Evolutionary conservation across 805 yeast genomes (phyloP), one percentile per base, ranked within the genome.

Genomic region (Sugiyamaella valdiviana): DNA sequence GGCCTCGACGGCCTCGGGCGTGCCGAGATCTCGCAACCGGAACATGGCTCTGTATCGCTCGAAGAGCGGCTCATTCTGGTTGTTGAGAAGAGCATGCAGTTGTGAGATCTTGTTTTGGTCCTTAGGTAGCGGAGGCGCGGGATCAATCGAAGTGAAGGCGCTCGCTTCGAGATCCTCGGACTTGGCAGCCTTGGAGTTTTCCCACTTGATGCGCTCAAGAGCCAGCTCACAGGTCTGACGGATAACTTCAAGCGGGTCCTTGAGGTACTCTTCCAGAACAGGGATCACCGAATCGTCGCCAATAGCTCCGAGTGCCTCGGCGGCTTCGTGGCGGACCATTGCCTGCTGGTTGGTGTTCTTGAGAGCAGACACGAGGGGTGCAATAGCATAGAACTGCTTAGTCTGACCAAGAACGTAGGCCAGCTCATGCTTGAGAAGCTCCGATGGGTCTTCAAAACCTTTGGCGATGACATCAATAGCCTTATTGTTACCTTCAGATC

Each of bases 281-380:
- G 72, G 77, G 48, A 93, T 66, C 12, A 95, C 84, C 5, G 78
- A 83, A 37, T 69, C 66, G 66, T 89, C 95, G 42, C 95, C 95
- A 45, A 93, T 73, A 39, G 99, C 99, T 53, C 99, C 99, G 48
- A 93, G 74, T 39, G 98, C 99, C 69, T 93, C 99, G 6, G 99
- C 99, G 15, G 99, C 99, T 68, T 93, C 99, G 67, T 93, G 99
- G 67, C 99, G 84, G 35, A 93, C 99, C 98, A 93, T 93, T 52
- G 85, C 74, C 71, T 91, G 98, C 57, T 72, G 73, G 14, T 72
- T 56, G 20, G 64, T 61, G 64, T 83, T 81, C 43, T 70, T 68
- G 59, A 93, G 75, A 19, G 88, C 95, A 6, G 75, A 74, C 65
- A 87, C 77, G 52, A 93, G 75, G 43, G 80, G 74, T 43, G 86